phyloP scores from a whole-genome alignment of 2,329 filamentous ascomycete species.

The Tolypocladium capitatum region DNA sequence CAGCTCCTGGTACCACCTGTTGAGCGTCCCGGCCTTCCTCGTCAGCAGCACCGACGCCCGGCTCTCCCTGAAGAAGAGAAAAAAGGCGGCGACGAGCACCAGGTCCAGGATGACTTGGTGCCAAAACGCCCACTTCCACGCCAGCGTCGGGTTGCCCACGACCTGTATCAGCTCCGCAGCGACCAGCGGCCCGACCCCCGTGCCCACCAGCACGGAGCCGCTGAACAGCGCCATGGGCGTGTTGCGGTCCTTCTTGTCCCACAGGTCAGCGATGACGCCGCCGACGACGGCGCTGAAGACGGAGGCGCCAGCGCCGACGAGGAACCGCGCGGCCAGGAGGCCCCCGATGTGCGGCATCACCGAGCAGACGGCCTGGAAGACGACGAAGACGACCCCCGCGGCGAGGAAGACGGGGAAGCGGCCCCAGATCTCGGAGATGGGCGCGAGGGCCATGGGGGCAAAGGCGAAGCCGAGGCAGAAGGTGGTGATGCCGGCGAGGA shows the following conservation, averaged over 20 bases:
- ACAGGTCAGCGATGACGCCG: slow-evolving; percentile 82
- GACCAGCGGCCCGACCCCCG: slow-evolving; percentile 64
- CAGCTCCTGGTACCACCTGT: slow-evolving; percentile 64
- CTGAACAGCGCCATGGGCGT: slow-evolving; percentile 84
- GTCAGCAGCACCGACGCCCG: slow-evolving; percentile 68
- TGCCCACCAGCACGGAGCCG: slow-evolving; percentile 65
- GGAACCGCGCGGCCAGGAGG: slow-evolving; percentile 63
- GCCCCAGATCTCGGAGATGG: slow-evolving; percentile 80
- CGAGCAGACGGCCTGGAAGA: slow-evolving; percentile 60
- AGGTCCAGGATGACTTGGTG: slow-evolving; percentile 62
- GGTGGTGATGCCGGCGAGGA: slow-evolving; percentile 63
- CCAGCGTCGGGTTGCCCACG: slow-evolving; percentile 26
- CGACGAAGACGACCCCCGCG: slow-evolving; percentile 58
- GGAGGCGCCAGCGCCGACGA: slow-evolving; percentile 64
- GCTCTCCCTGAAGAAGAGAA: slow-evolving; percentile 67
- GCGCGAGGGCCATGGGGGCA: slow-evolving; percentile 78
- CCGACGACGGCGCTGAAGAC: slow-evolving; percentile 82
- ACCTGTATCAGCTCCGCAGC: slow-evolving; percentile 55
- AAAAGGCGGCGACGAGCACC: slow-evolving; percentile 45
- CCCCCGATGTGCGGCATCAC: slow-evolving; percentile 55
- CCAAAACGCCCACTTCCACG: slow-evolving; percentile 85
- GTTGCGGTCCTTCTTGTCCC: slow-evolving; percentile 65
- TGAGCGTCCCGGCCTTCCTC: slow-evolving; percentile 59
- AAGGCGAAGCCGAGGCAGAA: slow-evolving; percentile 73
- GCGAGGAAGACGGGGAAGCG: slow-evolving; percentile 69